phyloP scores from a whole-genome alignment of 371 early-diverging fungal genomes.

The Actinomortierella ambigua region DNA sequence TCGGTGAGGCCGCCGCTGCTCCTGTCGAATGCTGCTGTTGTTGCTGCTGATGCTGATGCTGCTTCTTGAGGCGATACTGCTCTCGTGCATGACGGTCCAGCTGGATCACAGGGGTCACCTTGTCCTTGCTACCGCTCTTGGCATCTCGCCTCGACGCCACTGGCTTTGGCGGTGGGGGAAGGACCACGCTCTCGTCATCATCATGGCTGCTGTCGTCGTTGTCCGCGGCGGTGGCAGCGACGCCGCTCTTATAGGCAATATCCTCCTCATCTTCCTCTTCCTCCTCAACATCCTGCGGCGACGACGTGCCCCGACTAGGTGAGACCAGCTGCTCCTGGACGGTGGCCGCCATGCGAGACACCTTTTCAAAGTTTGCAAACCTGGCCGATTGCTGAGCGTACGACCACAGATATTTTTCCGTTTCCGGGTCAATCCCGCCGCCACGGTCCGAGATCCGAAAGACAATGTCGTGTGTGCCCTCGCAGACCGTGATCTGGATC shows the following conservation, averaged over 20 bases:
- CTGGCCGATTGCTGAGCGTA: slow-evolving; percentile 59
- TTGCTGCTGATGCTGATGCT: slow-evolving; percentile 12
- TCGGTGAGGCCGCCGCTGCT: slow-evolving; percentile 9
- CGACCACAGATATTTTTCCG: slow-evolving; percentile 81
- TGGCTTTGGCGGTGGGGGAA: slow-evolving; percentile 34
- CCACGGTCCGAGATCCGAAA: slow-evolving; percentile 93
- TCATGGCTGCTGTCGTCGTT: neutral
- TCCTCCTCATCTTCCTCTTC: slow-evolving; percentile 1
- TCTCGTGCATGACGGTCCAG: slow-evolving; percentile 29
- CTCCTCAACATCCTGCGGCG: neutral
- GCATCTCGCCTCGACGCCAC: slow-evolving; percentile 14
- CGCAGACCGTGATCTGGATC: slow-evolving; percentile 84
- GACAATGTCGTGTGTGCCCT: slow-evolving; percentile 73
- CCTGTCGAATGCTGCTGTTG: slow-evolving; percentile 9
- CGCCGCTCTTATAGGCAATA: too few species aligned
- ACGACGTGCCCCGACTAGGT: slow-evolving; percentile 10
- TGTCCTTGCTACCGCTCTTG: too few species aligned
- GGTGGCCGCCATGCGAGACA: slow-evolving; percentile 66
- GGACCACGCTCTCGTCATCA: slow-evolving; percentile 1
- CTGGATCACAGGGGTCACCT: neutral
- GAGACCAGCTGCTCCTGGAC: slow-evolving; percentile 53
- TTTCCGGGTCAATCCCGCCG: slow-evolving; percentile 78
- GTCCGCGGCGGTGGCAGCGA: too few species aligned
- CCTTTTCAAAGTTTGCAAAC: slow-evolving; percentile 64
- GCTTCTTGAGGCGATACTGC: slow-evolving; percentile 1